These are phyloP conservation scores for Trifolium pratense DNA, from an alignment of 306 rosid genomes.

Conservation along the genomic window DNA sequence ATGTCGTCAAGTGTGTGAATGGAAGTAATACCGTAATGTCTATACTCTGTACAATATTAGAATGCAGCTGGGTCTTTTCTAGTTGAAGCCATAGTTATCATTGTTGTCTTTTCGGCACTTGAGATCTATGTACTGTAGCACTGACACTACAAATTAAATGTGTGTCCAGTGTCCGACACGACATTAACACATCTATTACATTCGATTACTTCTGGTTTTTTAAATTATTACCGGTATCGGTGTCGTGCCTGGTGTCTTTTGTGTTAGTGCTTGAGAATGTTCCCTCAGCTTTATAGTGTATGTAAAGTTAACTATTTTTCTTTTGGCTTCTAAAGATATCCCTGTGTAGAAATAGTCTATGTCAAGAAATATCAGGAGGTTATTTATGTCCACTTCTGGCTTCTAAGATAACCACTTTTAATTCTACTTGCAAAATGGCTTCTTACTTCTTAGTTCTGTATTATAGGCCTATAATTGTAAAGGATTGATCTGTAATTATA, in stretches of 20 bases:
- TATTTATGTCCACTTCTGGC: background rate
- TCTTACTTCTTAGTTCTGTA: background rate
- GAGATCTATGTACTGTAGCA: background rate
- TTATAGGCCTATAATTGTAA: background rate
- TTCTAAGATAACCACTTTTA: background rate
- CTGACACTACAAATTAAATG: too few species aligned
- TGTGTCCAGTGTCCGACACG: too few species aligned
- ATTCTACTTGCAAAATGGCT: constrained; percentile 8
- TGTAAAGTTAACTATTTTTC: too few species aligned
- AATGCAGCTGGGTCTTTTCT: too few species aligned
- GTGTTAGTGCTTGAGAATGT: background rate
- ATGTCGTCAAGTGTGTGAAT: background rate
- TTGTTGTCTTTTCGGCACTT: background rate
- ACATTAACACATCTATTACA: too few species aligned
- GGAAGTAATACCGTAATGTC: background rate
- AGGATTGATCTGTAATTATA: background rate
- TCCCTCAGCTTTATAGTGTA: background rate
- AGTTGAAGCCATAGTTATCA: background rate
- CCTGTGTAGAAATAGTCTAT: background rate
- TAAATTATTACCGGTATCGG: too few species aligned
- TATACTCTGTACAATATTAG: too few species aligned
- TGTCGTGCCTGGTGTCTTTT: too few species aligned
- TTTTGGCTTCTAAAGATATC: background rate
- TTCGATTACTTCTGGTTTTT: too few species aligned
- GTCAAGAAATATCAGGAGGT: background rate